Percentiles rank a stretch among this genome's conserved stretches.
phyloP scores from a whole-genome alignment of 148 eudicot species.

The Linanthus parryae region DNA sequence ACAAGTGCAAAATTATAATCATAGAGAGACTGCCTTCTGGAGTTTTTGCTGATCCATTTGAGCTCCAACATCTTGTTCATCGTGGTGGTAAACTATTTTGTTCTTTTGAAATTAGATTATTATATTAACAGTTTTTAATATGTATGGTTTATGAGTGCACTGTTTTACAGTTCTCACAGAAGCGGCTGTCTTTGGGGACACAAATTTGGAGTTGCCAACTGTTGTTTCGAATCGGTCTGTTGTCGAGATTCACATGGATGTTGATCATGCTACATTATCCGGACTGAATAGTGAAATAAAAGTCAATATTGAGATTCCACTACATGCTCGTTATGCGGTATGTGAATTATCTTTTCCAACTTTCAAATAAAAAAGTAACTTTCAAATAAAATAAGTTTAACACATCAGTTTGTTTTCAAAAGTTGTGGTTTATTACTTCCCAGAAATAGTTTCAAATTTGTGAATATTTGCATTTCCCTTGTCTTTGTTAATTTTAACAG shows the following conservation, averaged over 20 bases:
- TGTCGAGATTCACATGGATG: conserved; percentile 69
- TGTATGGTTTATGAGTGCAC: not conserved
- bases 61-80: conserved; percentile 63
- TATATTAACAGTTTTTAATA: not conserved
- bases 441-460: too few relatives aligned
- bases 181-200: conserved; percentile 82
- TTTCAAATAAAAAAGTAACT: too few relatives aligned
- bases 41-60: conserved; percentile 92
- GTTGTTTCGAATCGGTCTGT: conserved; percentile 64
- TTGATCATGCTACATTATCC: conserved; percentile 21
- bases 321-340: conserved; percentile 84
- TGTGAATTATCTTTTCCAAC: conserved; percentile 14
- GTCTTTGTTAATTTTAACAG: too few relatives aligned
- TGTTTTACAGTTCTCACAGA: conserved; percentile 49
- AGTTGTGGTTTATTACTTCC: too few relatives aligned
- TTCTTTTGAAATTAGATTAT: conserved; percentile 8
- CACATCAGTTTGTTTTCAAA: too few relatives aligned
- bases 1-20: conserved; percentile 46
- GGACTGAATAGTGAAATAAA: conserved; percentile 25
- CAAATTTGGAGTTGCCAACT: conserved; percentile 83
- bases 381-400: too few relatives aligned
- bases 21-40: conserved; percentile 80
- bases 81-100: conserved; percentile 52
- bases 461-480: too few relatives aligned
- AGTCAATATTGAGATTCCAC: conserved; percentile 47